phyloP scores from a whole-genome alignment of 805 yeast genomes.

The Wickerhamomyces strasburgensis region DNA sequence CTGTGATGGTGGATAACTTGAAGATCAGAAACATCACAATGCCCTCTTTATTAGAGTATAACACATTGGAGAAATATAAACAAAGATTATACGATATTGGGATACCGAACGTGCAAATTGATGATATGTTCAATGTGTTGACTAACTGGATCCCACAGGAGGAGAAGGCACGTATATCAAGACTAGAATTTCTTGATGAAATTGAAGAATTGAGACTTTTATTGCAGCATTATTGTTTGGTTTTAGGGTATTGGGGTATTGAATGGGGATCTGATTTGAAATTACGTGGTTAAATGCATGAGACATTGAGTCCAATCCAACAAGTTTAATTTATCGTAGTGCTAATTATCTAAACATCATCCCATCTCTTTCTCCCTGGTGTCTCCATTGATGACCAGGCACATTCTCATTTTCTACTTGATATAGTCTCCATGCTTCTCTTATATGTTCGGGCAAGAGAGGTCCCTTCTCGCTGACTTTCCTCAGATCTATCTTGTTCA shows the following conservation, averaged over 20 bases:
- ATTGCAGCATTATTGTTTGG: conserved; percentile 48
- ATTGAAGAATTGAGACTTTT: conserved; percentile 50
- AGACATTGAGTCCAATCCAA: no score
- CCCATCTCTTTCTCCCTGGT: conserved; percentile 70
- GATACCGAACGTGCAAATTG: conserved; percentile 8
- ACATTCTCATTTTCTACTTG: conserved; percentile 61
- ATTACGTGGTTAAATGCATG: conserved; percentile 3
- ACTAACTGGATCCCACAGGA: conserved; percentile 27
- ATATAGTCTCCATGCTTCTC: conserved; percentile 85
- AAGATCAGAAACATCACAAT: conserved; percentile 38
- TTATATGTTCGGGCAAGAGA: conserved; percentile 72
- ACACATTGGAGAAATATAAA: conserved; percentile 30
- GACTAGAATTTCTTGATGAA: conserved; percentile 53
- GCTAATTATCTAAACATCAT: conserved; percentile 50
- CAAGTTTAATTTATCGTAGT: no score
- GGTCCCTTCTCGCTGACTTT: conserved; percentile 45
- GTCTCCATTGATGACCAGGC: conserved; percentile 61
- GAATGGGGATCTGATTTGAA: conserved; percentile 20
- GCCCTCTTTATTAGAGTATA: conserved; percentile 33
- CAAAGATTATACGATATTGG: conserved; percentile 16
- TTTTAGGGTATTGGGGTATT: conserved; percentile 24
- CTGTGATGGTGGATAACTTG: conserved; percentile 49
- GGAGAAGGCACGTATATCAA: conserved; percentile 39
- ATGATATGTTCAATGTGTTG: conserved; percentile 32
- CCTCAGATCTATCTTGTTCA: conserved; percentile 26